phyloP scores from a whole-genome alignment of 129 eudicot genomes.

The Centrapalus pauciflorus region DNA sequence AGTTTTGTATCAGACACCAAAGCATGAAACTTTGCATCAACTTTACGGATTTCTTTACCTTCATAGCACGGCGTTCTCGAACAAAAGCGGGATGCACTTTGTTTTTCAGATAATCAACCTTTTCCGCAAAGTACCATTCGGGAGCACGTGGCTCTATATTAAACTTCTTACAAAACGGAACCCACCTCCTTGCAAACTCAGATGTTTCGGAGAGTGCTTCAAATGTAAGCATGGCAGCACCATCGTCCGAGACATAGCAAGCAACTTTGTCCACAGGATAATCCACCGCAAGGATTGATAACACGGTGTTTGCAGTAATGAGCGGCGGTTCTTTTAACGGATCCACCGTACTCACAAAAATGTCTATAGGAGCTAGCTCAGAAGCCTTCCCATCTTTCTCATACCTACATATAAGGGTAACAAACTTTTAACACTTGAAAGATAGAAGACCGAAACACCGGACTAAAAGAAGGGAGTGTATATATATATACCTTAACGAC shows the following conservation, averaged over 20 bases:
- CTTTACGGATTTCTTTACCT: conserved; percentile 37
- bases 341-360: conserved; percentile 78
- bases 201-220: conserved; percentile 68
- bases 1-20: neutral
- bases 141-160: conserved; percentile 83
- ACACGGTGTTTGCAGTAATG: conserved; percentile 76
- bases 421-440: neutral
- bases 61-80: conserved; percentile 68
- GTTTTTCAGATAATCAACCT: conserved; percentile 65
- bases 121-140: conserved; percentile 67
- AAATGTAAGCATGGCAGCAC: conserved; percentile 82
- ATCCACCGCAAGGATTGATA: conserved; percentile 73
- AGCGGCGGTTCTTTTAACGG: conserved; percentile 79
- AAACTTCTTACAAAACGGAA: conserved; percentile 77
- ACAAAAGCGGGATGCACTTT: conserved; percentile 75
- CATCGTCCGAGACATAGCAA: conserved; percentile 77
- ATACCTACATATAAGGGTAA: conserved; percentile 38
- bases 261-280: conserved; percentile 72
- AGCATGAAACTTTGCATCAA: neutral
- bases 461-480: neutral
- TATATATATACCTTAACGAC: conserved; percentile 44
- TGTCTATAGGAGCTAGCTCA: conserved; percentile 51
- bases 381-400: conserved; percentile 76
- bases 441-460: neutral
- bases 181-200: conserved; percentile 76